phyloP scores from a whole-genome alignment of 2,329 filamentous ascomycete species.

The Sporothrix protearum region DNA sequence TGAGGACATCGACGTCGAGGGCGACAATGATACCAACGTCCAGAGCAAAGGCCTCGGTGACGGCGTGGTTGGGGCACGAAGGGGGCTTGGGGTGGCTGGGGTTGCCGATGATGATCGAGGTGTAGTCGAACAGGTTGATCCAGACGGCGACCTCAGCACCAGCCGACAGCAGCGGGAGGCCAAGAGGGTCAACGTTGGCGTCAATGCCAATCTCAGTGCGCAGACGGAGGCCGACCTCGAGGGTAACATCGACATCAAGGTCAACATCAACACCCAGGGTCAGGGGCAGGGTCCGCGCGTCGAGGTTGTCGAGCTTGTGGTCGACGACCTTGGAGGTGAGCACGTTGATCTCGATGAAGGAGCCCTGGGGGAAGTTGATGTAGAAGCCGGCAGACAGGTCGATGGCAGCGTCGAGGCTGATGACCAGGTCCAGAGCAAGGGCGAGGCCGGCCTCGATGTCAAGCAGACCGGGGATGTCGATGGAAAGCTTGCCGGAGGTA shows the following conservation, averaged over 20 bases:
- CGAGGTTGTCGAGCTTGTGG: slow-evolving; percentile 29
- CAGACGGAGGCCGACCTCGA: slow-evolving; percentile 33
- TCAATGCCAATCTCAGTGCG: slow-evolving; percentile 31
- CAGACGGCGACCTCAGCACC: slow-evolving; percentile 33
- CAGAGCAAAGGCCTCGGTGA: slow-evolving; percentile 31
- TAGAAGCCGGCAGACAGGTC: slow-evolving; percentile 32
- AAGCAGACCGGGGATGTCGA: slow-evolving; percentile 31
- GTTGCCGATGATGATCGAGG: slow-evolving; percentile 29
- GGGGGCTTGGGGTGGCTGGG: not conserved
- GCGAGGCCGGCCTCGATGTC: slow-evolving; percentile 30
- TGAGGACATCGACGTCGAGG: slow-evolving; percentile 30
- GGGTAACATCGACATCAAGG: slow-evolving; percentile 30
- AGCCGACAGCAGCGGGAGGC: slow-evolving; percentile 30
- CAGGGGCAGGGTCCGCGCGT: slow-evolving; percentile 30
- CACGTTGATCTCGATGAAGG: slow-evolving; percentile 33
- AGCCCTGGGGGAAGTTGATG: slow-evolving; percentile 31
- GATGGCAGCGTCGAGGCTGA: slow-evolving; percentile 32
- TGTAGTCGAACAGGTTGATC: slow-evolving; percentile 36
- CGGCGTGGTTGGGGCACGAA: not conserved
- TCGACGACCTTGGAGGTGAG: slow-evolving; percentile 31
- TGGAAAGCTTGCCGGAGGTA: slow-evolving; percentile 26
- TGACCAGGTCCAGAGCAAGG: slow-evolving; percentile 34
- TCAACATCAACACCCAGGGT: slow-evolving; percentile 30
- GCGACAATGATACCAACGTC: slow-evolving; percentile 32
- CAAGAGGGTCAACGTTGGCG: slow-evolving; percentile 30